A percentile compares a stretch with the other conserved stretches of the same genome.
Evolutionary conservation across 2,329 filamentous ascomycete species (phyloP).

Genomic region (Botrytis fragariae): DNA sequence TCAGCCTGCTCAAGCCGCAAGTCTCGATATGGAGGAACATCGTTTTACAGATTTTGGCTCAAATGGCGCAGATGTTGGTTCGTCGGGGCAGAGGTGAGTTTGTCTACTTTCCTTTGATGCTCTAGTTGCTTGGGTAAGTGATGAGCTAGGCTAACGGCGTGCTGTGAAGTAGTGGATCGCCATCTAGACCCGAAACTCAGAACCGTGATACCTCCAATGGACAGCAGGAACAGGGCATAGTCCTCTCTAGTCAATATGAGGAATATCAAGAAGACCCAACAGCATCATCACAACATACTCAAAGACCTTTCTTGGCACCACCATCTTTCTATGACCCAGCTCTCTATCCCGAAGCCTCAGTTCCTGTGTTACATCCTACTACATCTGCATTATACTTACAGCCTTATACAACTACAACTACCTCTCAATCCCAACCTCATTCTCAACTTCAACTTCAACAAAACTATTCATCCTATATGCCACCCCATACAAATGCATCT

Average conservation of each 20-base stretch:
- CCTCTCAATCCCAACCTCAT: not conserved
- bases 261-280: not conserved
- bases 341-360: not conserved
- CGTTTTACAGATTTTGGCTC: not conserved
- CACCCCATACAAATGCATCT: not conserved
- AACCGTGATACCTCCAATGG: not conserved
- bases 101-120: not conserved
- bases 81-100: constrained; percentile 7
- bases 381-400: not conserved
- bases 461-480: not conserved
- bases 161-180: not conserved
- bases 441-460: not conserved
- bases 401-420: not conserved
- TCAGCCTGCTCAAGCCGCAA: not conserved
- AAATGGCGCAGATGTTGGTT: constrained; percentile 4
- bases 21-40: constrained; percentile 8
- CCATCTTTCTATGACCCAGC: not conserved
- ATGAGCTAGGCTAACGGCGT: not conserved
- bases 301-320: not conserved
- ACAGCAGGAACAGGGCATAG: not conserved
- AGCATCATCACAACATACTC: not conserved
- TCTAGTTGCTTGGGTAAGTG: not conserved
- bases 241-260: not conserved
- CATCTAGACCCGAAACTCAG: not conserved
- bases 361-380: not conserved